Base-by-base conservation (phyloP, 1,139 yeast species). In the Torulaspora pretoriensis region DNA sequence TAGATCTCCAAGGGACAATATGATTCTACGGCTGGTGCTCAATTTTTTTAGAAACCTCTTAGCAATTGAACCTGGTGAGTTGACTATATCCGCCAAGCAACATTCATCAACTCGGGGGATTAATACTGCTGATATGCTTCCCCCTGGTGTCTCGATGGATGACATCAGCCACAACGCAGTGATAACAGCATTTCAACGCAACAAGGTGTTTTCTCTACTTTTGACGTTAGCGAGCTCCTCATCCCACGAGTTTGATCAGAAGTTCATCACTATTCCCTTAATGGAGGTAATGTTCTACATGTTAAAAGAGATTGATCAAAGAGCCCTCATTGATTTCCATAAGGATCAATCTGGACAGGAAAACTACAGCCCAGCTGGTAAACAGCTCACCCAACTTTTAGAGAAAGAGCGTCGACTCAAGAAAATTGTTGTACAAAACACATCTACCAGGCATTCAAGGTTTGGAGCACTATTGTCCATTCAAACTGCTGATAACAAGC, bases 391-490 rank as follows among this genome's bases (percentile, higher is more conserved):
- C 34, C 77, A 75, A 22, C 64, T 88, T 9, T 68, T 89, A 17
- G 67, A 70, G 2, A 73, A 74, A 41, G 97, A 88, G 60, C 70
- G 72, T 27, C 71, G 71, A 33, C 65, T 81, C 51, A 79, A 77
- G 51, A 72, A 69, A 38, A 64, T 67, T 14, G 78, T 78, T 33
- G 71, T 75, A 13, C 76, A 73, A 53, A 70, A 73, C 42, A 70
- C 78, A 3, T 78, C 84, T 1, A 77, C 90, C 0, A 74, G 98
- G 43, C 98, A 92, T 60, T 92, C 95, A 3, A 74, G 96, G 35
- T 92, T 92, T 68, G 98, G 98, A 1, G 81, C 97, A 0, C 70
- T 90, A 53, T 65, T 89, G 8, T 82, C 95, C 1, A 72, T 89
- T 25, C 78, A 81, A 49, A 75, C 79, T 23, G 71, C 74, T 10